Evolutionary conservation across 2,329 filamentous ascomycete species (phyloP).

Genomic region (Ophiostoma sp.): DNA sequence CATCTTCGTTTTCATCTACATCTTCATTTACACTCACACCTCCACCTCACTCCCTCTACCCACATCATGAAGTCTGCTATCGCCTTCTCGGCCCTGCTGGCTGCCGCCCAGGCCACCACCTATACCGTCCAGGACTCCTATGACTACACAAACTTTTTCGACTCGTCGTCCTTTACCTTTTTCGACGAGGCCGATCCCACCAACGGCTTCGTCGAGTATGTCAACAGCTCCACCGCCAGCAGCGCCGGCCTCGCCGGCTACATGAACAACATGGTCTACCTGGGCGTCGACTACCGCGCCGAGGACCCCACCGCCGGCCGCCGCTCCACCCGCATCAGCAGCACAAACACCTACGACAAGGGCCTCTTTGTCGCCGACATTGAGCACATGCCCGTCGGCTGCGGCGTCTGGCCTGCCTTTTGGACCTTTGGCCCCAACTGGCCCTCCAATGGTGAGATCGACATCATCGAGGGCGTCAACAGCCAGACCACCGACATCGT

Average conservation of each 20-base stretch:
- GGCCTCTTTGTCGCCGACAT: conserved; percentile 71
- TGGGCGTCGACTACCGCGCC: conserved; percentile 63
- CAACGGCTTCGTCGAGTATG: conserved; percentile 67
- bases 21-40: not conserved
- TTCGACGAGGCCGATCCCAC: conserved; percentile 62
- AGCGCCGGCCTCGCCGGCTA: conserved; percentile 54
- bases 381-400: conserved; percentile 69
- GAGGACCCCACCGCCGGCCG: conserved; percentile 55
- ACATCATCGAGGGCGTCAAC: conserved; percentile 76
- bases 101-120: conserved; percentile 32
- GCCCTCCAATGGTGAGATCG: conserved; percentile 68
- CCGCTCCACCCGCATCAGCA: conserved; percentile 63
- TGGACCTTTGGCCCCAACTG: conserved; percentile 64
- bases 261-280: conserved; percentile 53
- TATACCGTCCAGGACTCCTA: conserved; percentile 48
- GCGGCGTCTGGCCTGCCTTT: conserved; percentile 72
- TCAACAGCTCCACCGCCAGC: conserved; percentile 54
- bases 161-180: conserved; percentile 48
- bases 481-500: conserved; percentile 53
- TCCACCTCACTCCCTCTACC: not conserved
- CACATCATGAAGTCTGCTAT: conserved; percentile 21
- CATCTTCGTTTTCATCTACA: not conserved
- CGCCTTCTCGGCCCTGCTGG: conserved; percentile 18
- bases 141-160: conserved; percentile 52
- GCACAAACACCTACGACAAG: conserved; percentile 59